phyloP scores from a whole-genome alignment of 371 early-diverging fungal genomes.

The Mucor piriformis region DNA sequence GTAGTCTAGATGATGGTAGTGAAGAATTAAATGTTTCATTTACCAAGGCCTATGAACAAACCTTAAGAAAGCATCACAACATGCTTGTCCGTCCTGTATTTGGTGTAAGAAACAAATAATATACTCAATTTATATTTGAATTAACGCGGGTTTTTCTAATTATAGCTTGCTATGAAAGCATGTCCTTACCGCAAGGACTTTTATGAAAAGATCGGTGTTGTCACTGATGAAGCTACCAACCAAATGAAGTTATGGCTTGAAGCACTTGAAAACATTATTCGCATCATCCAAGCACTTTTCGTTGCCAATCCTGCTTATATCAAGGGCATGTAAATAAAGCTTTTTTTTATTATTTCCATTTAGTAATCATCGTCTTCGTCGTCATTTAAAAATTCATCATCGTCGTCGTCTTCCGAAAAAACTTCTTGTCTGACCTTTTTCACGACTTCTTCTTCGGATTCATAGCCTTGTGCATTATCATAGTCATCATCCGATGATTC shows the following conservation, averaged over 20 bases:
- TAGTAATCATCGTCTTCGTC: slow-evolving; percentile 27
- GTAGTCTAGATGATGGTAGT: slow-evolving; percentile 65
- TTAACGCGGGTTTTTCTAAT: not conserved
- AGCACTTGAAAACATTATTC: slow-evolving; percentile 76
- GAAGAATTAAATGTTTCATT: slow-evolving; percentile 88
- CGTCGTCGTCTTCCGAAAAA: slow-evolving; percentile 45
- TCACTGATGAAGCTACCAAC: slow-evolving; percentile 55
- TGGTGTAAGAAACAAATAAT: slow-evolving; percentile 51
- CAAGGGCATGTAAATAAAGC: slow-evolving; percentile 53
- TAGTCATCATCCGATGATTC: slow-evolving; percentile 54
- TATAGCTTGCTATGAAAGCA: slow-evolving; percentile 90
- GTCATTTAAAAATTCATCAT: slow-evolving; percentile 24
- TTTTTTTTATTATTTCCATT: not conserved
- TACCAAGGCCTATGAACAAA: slow-evolving; percentile 79
- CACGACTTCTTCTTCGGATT: slow-evolving; percentile 31
- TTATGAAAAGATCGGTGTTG: slow-evolving; percentile 81
- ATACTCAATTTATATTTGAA: not conserved
- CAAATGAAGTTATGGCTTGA: slow-evolving; percentile 73
- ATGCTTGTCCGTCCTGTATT: slow-evolving; percentile 86
- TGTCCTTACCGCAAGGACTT: slow-evolving; percentile 91
- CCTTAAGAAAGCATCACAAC: slow-evolving; percentile 81
- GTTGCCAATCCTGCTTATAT: slow-evolving; percentile 46
- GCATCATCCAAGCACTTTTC: slow-evolving; percentile 38
- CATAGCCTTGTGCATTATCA: slow-evolving; percentile 33
- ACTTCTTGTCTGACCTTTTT: slow-evolving; percentile 34